These are phyloP conservation scores for Flaveria ramosissima DNA, from an alignment of 129 eudicot genomes.

Conservation along the genomic window DNA sequence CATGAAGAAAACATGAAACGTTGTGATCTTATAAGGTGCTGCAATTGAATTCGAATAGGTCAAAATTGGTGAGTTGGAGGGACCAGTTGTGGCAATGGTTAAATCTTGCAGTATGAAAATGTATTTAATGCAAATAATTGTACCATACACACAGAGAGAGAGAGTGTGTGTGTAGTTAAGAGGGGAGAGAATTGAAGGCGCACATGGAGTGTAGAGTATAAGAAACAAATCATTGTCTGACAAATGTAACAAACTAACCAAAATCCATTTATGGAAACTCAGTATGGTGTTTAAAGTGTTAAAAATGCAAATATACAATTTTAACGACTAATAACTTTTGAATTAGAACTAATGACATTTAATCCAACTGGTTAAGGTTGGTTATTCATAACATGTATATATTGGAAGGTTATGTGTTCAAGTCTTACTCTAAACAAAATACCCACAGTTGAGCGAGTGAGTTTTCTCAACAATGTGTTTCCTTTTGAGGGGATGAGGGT, in stretches of 20 bases:
- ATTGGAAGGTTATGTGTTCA: too few relatives aligned
- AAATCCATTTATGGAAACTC: constrained; percentile 15
- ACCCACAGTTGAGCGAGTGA: too few relatives aligned
- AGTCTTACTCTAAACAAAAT: too few relatives aligned
- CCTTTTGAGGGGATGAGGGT: too few relatives aligned
- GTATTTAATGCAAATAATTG: constrained; percentile 44
- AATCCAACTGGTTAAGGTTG: too few relatives aligned
- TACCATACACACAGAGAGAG: constrained; percentile 29
- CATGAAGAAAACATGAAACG: neutral
- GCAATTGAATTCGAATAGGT: constrained; percentile 29
- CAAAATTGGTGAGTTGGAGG: constrained; percentile 28
- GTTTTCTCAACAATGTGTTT: too few relatives aligned
- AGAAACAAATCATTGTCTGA: constrained; percentile 38
- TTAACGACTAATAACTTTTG: too few relatives aligned
- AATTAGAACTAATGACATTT: too few relatives aligned
- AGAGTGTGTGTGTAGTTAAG: constrained; percentile 24
- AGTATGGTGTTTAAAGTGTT: neutral
- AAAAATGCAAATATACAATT: too few relatives aligned
- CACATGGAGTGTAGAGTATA: constrained; percentile 40
- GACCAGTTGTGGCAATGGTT: constrained; percentile 35
- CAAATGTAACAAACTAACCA: constrained; percentile 37
- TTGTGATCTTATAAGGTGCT: neutral
- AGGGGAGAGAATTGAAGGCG: constrained; percentile 26
- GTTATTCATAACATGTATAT: too few relatives aligned
- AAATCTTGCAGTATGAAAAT: constrained; percentile 23